These are phyloP conservation scores for Buddleja alternifolia DNA, from an alignment of 257 asterid species.

Conservation along the genomic window DNA sequence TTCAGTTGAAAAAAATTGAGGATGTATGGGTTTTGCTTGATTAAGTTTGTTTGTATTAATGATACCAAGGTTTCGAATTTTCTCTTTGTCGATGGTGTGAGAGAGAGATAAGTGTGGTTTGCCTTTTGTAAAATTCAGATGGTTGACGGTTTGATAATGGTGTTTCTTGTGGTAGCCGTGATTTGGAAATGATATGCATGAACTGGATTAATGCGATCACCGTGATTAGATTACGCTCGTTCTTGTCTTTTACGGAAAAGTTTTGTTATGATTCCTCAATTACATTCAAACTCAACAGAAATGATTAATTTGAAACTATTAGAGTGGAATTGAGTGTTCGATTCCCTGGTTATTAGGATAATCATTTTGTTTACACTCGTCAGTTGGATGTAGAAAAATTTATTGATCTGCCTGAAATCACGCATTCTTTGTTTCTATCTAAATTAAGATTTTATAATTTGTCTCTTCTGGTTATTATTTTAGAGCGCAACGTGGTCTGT, in stretches of 20 bases:
- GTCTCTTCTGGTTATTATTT: neutral
- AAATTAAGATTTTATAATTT: neutral
- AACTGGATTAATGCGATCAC: neutral
- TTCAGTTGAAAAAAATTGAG: neutral
- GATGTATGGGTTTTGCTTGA: neutral
- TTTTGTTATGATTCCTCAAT: neutral
- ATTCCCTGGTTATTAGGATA: neutral
- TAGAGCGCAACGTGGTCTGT: neutral
- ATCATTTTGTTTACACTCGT: neutral
- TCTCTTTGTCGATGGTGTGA: neutral
- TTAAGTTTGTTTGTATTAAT: neutral
- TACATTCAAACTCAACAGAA: constrained; percentile 9
- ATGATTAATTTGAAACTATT: neutral
- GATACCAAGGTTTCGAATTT: constrained; percentile 3
- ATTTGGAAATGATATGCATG: neutral
- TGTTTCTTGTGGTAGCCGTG: constrained; percentile 4
- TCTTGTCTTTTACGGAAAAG: neutral
- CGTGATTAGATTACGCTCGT: neutral
- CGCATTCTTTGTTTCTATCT: neutral
- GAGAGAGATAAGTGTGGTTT: neutral
- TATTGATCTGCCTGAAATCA: neutral
- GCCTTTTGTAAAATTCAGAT: neutral
- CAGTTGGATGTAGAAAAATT: neutral
- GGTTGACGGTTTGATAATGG: constrained; percentile 11
- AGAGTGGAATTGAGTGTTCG: neutral